phyloP scores from a whole-genome alignment of 345 rosid species.

The Boechera stricta region DNA sequence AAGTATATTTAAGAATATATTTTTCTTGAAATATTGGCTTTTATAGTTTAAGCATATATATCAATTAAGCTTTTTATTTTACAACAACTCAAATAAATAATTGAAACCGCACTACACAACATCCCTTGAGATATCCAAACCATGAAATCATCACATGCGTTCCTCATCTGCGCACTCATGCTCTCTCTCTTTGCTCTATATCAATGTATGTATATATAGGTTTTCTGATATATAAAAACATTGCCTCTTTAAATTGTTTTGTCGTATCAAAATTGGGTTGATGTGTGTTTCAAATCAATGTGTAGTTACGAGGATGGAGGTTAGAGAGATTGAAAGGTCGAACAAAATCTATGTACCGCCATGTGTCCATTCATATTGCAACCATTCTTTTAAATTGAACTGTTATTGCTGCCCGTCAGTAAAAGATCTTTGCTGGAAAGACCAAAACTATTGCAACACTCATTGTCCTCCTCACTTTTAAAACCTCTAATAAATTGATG shows the following conservation, averaged over 20 bases:
- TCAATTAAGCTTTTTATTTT: background rate
- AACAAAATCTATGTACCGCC: background rate
- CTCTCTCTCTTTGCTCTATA: constrained; percentile 12
- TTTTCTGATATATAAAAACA: too few species aligned
- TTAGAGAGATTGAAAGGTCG: background rate
- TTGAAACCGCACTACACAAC: too few species aligned
- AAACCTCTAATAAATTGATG: background rate
- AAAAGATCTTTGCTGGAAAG: background rate
- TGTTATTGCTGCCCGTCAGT: background rate
- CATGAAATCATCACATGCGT: constrained; percentile 6
- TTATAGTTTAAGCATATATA: too few species aligned
- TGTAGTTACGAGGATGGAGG: constrained; percentile 7
- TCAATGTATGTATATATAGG: constrained; percentile 11
- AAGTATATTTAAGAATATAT: too few species aligned
- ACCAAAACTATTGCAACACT: background rate
- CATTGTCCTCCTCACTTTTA: background rate
- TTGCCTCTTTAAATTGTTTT: background rate
- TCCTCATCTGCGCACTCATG: background rate
- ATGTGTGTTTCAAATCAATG: background rate
- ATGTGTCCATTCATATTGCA: background rate
- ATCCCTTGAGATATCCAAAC: background rate
- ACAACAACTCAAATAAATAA: background rate
- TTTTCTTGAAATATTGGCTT: too few species aligned
- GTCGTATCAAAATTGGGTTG: background rate
- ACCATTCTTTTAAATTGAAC: background rate